Evolutionary conservation across 2,329 filamentous ascomycete genomes (phyloP).

Genomic region (Fusarium sp.): DNA sequence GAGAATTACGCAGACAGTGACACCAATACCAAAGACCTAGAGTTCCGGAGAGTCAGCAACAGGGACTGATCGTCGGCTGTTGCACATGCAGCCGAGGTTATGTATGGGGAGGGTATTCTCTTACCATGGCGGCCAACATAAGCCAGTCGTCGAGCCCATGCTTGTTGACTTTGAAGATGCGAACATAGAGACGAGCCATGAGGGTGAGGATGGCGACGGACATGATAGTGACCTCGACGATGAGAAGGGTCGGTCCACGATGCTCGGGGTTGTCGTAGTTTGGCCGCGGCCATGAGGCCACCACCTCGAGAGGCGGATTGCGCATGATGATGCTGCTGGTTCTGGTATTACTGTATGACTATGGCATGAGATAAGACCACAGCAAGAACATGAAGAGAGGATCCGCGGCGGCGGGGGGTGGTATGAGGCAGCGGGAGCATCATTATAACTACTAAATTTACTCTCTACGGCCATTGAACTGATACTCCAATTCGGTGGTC

Average conservation of each 20-base stretch:
- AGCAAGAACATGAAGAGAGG: conserved; percentile 52
- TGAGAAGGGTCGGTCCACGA: conserved; percentile 54
- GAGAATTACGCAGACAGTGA: conserved; percentile 53
- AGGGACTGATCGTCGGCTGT: not conserved
- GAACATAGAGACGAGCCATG: conserved; percentile 55
- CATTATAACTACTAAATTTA: conserved; percentile 38
- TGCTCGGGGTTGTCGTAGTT: conserved; percentile 55
- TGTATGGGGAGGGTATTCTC: conserved; percentile 7
- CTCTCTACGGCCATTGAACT: conserved; percentile 11
- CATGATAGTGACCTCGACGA: conserved; percentile 54
- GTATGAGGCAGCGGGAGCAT: conserved; percentile 25
- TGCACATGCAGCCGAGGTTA: conserved; percentile 36
- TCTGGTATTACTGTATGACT: not conserved
- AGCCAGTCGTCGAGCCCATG: conserved; percentile 57
- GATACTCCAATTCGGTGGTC: not conserved
- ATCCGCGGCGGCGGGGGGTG: conserved; percentile 23
- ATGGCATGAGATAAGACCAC: conserved; percentile 5
- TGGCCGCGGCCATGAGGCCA: conserved; percentile 54
- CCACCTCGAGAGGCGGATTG: conserved; percentile 53
- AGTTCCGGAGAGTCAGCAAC: conserved; percentile 28
- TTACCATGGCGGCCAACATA: conserved; percentile 56
- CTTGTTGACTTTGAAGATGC: conserved; percentile 51
- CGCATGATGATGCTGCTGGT: conserved; percentile 48
- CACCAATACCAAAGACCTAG: conserved; percentile 52
- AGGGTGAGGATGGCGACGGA: conserved; percentile 53